Evolutionary conservation across 371 early-diverging fungal genomes (phyloP).

Genomic region (Syncephalis fuscata): DNA sequence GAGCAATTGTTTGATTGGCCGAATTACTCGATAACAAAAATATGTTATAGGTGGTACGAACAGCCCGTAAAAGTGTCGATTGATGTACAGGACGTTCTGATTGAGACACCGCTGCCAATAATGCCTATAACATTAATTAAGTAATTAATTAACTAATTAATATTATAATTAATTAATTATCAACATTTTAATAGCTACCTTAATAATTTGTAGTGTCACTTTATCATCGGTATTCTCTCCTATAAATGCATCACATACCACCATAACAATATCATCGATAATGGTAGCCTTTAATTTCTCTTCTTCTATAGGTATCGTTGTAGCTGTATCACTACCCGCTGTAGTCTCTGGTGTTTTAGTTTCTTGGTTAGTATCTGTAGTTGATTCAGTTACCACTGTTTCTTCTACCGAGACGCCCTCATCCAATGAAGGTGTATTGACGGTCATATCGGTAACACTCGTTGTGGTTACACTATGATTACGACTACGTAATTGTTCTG

Average conservation of each 20-base stretch:
- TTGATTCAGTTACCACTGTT: no score
- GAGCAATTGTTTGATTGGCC: constrained; percentile 70
- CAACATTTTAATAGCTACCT: constrained; percentile 21
- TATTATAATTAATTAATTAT: neutral
- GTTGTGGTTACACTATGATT: no score
- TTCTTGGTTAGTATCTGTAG: no score
- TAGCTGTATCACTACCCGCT: neutral
- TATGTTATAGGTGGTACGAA: constrained; percentile 59
- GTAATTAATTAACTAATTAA: constrained; percentile 10
- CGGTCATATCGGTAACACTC: no score
- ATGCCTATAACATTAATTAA: constrained; percentile 32
- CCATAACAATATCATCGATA: constrained; percentile 33
- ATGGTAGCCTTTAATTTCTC: constrained; percentile 5
- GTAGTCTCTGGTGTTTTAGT: neutral
- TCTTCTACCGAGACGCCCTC: no score
- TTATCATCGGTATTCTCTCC: constrained; percentile 63
- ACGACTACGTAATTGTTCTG: no score
- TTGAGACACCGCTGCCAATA: constrained; percentile 65
- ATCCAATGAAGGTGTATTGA: no score
- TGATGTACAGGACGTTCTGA: constrained; percentile 52
- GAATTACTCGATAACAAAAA: constrained; percentile 49
- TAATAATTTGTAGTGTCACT: constrained; percentile 55
- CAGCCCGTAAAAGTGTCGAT: constrained; percentile 55
- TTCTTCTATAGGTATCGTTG: constrained; percentile 8
- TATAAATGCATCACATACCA: constrained; percentile 34